A percentile compares a stretch with the other conserved stretches of the same genome.
Conservation (phyloP, 1,139 yeast genomes). For the Taphrina flavorubra region DNA sequence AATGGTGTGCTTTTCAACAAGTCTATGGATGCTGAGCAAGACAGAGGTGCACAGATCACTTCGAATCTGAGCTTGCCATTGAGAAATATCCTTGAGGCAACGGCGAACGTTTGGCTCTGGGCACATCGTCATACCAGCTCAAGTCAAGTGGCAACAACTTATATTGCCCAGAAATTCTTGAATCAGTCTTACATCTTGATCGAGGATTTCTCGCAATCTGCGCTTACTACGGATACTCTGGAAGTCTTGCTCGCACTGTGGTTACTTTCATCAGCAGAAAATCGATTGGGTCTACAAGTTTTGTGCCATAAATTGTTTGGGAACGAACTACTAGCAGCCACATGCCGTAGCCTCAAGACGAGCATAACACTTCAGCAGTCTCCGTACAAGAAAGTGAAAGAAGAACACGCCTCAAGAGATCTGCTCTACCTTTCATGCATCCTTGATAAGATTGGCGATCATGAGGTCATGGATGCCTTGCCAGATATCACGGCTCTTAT, state of each 20-base stretch:
- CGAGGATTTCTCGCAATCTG: not conserved
- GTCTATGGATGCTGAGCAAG: not conserved
- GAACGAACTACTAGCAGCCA: not conserved
- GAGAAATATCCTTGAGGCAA: conserved; percentile 4
- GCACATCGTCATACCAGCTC: not conserved
- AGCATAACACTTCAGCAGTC: conserved; percentile 1
- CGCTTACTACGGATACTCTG: not conserved
- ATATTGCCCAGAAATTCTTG: conserved; percentile 3
- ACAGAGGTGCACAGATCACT: not conserved
- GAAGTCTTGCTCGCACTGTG: conserved; percentile 1
- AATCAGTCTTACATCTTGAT: not conserved
- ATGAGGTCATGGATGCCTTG: conserved; percentile 4
- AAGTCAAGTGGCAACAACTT: not conserved
- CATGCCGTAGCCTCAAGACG: not conserved
- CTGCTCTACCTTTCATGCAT: not conserved
- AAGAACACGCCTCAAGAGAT: conserved; percentile 3
- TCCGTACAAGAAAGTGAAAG: not conserved
- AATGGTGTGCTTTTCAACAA: not conserved
- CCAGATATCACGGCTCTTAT: conserved; percentile 9
- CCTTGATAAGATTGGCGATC: not conserved
- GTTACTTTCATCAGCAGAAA: not conserved
- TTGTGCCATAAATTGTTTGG: not conserved
- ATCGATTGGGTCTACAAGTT: not conserved
- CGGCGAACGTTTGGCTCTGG: conserved; percentile 19
- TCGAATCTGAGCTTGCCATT: conserved; percentile 1